Evolutionary conservation across 768 basidiomycete species (phyloP), one percentile per base, ranked within the genome.

Genomic region (Glaciozyma antarctica): DNA sequence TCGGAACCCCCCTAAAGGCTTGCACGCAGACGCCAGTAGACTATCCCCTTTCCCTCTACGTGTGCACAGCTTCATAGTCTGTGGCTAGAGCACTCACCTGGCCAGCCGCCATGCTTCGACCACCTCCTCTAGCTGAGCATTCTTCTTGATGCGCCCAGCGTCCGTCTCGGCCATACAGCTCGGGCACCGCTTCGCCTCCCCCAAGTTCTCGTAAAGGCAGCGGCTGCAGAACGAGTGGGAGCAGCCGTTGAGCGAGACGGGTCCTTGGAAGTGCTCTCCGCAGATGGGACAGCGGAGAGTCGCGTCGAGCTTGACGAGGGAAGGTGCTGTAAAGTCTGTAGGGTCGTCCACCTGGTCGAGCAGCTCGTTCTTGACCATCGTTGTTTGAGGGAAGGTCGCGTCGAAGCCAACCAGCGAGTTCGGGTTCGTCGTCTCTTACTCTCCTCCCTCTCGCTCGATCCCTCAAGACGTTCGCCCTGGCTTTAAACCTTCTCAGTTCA

Each of bases 101-200:
- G 68, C 63, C 38, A 49, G 44, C n/a, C 52, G 68, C 77, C 77
- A 78, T 16, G 73, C 58, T 28, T 57, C 57, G 8, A 75, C 55
- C 22, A 76, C 32, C 30, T 52, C 53, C 13, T 69, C 63, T 19
- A 71, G 24, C 3, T 19, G 28, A 15, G 57, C 43, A 22, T 60
- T 64, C 10, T 34, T 38, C 32, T 48, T 34, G 49, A 71, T 62
- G 7, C 21, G 43, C 21, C 58, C 63, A 53, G 62, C 63, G 41
- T 57, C 55, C 0, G 64, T 49, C 38, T 66, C 67, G 1, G 45
- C 15, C 0, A 60, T 63, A 24, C 69, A 71, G 22, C 51, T n/a
- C 7, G 49, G 49, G 49, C 49, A 55, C 22, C n/a, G 17, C 7
- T 52, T 56, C 21, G 24, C 8, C 15, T 24, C 26, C 8, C 10